Percentiles rank a stretch among this genome's conserved stretches.
Conservation (phyloP, 1,284 basidiomycete species). For the Marasmius oreades region DNA sequence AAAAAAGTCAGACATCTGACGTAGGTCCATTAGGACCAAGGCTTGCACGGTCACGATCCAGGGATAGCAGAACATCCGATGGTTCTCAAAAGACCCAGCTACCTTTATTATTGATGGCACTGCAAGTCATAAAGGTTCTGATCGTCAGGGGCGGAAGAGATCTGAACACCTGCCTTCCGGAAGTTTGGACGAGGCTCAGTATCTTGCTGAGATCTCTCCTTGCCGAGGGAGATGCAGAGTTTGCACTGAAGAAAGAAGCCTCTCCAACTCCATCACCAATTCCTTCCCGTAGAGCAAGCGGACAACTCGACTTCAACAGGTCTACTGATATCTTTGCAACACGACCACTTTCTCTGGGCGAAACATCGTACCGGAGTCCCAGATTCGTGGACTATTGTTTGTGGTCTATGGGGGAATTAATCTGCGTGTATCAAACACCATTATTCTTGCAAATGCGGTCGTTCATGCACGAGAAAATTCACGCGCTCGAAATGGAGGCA, state of each 20-base stretch:
- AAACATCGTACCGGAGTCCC: constrained; percentile 34
- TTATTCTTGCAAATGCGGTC: constrained; percentile 63
- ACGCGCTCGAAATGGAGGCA: constrained; percentile 47
- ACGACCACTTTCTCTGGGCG: constrained; percentile 17
- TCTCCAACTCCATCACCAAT: constrained; percentile 44
- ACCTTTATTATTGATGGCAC: constrained; percentile 47
- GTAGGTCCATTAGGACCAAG: background rate
- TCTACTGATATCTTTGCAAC: constrained; percentile 16
- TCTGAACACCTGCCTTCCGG: constrained; percentile 48
- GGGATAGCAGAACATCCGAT: constrained; percentile 16
- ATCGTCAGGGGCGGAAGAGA: constrained; percentile 61
- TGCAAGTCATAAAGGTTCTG: constrained; percentile 72
- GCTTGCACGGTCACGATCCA: constrained; percentile 13
- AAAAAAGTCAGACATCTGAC: constrained; percentile 15
- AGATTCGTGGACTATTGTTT: constrained; percentile 69
- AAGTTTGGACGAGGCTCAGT: constrained; percentile 61
- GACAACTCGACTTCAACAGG: constrained; percentile 28
- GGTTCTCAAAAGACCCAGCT: constrained; percentile 32
- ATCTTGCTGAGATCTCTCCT: constrained; percentile 46
- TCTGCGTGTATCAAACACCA: constrained; percentile 61
- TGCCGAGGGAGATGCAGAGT: constrained; percentile 55
- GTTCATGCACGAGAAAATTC: constrained; percentile 59
- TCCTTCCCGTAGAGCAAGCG: constrained; percentile 37
- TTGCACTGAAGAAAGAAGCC: constrained; percentile 39
- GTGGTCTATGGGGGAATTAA: constrained; percentile 71